Evolutionary conservation across 257 asterid species (phyloP), one percentile per base, ranked within the genome.

Genomic region (Cinchona pubescens): DNA sequence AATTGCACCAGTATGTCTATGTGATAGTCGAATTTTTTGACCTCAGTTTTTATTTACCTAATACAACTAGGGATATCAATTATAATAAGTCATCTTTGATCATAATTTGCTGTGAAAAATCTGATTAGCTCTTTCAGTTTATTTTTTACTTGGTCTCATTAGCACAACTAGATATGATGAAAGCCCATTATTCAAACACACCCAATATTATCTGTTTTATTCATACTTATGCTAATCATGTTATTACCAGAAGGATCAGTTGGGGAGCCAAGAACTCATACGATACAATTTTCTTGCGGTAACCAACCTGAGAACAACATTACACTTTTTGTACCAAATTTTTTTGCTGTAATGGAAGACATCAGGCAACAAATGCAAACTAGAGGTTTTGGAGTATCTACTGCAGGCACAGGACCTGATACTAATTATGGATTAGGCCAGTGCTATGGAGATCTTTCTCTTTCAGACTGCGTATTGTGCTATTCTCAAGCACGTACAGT

Each of bases 381-480:
- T 18, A 69, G 75, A 19, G 91, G 97, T 77, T 90, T 80, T 35
- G 97, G 97, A 49, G 23, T 46, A 16, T 87, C 90, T 0, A 29
- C 55, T 18, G 69, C 75, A 9, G 96, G 96, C 64, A 71, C 85
- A 9, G 91, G 92, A 55, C 92, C 81, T 8, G 91, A 93, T 67
- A 72, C 82, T 2, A 86, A 81, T 78, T 88, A 85, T 34, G 96
- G 87, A 1, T 15, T 91, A 5, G 96, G 88, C 8, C 94, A 91
- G 32, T 91, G 98, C 91, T 90, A 93, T 64, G 94, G 97, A 1
- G 97, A 93, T 55, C 96, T 93, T 63, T 90, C 98, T 1, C 81
- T 69, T 25, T 86, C 83, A 16, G 97, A 93, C 69, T 93, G 98
- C 29, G 90, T 84, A 4, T 63, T 87, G 67, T 93, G 98, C 83